Percentiles rank a stretch among this genome's conserved stretches.
phyloP scores from a whole-genome alignment of 164 flowering plant species.

The Vitis amurensis region DNA sequence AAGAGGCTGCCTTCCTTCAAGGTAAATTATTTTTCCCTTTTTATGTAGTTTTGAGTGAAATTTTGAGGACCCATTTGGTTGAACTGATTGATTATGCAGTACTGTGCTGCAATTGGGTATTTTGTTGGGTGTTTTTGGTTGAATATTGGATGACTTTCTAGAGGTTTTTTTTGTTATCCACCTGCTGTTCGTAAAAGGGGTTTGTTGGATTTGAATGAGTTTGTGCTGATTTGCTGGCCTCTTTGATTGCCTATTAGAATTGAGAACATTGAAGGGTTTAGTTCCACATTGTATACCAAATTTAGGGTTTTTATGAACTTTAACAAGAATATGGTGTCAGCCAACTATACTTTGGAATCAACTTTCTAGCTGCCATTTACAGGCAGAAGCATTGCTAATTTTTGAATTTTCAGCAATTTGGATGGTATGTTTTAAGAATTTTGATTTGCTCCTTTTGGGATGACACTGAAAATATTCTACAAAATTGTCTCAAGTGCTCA shows the following conservation, averaged over 20 bases:
- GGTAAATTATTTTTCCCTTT: constrained; percentile 13
- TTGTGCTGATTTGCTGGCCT: not conserved
- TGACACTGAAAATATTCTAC: no score
- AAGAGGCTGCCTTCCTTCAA: constrained; percentile 25
- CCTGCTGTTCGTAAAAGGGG: not conserved
- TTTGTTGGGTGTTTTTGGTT: not conserved
- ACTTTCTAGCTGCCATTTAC: not conserved
- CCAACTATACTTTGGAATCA: not conserved
- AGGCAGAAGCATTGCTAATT: no score
- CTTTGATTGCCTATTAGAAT: not conserved
- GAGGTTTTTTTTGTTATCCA: not conserved
- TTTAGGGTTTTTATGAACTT: not conserved
- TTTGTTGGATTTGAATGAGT: not conserved
- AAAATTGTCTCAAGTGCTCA: no score
- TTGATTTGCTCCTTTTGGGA: no score
- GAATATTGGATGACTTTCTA: not conserved
- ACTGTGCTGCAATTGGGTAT: not conserved
- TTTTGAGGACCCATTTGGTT: constrained; percentile 11
- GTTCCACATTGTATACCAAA: not conserved
- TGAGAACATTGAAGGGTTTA: not conserved
- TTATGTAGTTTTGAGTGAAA: not conserved
- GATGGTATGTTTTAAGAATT: no score
- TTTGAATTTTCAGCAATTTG: no score
- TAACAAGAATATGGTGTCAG: not conserved
- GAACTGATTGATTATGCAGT: not conserved